Base-by-base conservation (phyloP, 345 rosid genomes). In the Boechera stricta region DNA sequence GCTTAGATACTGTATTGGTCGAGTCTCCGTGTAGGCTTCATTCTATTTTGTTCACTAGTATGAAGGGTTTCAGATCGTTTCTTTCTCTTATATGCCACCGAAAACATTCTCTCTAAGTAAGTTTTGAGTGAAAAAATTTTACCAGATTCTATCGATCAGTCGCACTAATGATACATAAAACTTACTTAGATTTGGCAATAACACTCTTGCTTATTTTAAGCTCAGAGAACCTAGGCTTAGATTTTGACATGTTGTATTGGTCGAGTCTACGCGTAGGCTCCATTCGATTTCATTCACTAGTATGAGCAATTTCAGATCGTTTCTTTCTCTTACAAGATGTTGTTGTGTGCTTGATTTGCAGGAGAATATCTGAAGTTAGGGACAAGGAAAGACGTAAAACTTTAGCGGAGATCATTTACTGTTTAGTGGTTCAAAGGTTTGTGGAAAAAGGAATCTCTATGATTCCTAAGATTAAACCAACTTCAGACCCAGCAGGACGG, bases 311-410 rank as follows among this genome's bases (percentile, higher is more conserved):
- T 74, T 54, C 11, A 7, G 58, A 24, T 66, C 0, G 24, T 35
- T 24, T 52, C 53, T 12, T 44, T 33, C 57, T 6, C 74, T 68
- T 67, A 67, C 28, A 8, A 47, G 51, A 1, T 15, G 51, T 47
- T 5, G 55, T 18, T 63, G 54, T 0, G 32, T 45, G 16, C 13
- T 32, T 73, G 57, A 64, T 73, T 55, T 66, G 64, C 64, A 92
- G 98, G 97, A 84, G 97, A 69, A 94, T 92, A 77, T 89, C 91
- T 62, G 95, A 92, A 82, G 94, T 92, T 71, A 89, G 78, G 74
- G 97, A 89, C 72, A 92, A 90, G 69, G 97, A 90, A 36, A 87
- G 84, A 73, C 83, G 54, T 4, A 91, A 81, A 65, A 81, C 89
- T 3, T 52, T 92, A 75, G 95, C 88, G 41, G 98, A 92, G 77